Evolutionary conservation across 306 rosid species (phyloP), one percentile per base, ranked within the genome.

Genomic region (Coriaria nepalensis): DNA sequence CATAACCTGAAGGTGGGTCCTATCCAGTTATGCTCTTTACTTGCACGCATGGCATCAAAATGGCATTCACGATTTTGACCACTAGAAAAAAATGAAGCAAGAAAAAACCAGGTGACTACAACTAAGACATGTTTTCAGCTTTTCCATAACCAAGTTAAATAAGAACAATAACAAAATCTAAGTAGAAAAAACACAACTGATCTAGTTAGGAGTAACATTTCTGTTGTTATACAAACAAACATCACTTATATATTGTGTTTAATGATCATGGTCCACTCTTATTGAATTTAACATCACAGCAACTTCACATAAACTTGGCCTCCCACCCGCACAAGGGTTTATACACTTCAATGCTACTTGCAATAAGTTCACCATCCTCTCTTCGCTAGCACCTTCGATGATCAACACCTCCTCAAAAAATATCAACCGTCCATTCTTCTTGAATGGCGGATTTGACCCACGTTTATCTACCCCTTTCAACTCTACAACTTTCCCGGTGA

Each of bases 391-490:
- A 52, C 76, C 77, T 47, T 77, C 79, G 43, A 61, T 66, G 59
- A 60, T 50, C 58, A 77, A 42, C 5, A 57, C 60, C 62, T 43
- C 49, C 45, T 79, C 86, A 39, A 83, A 83, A 83, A 38, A 79
- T 82, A 65, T 83, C 83, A 6, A 66, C 60, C 2, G 71, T 74
- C 86, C 90, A 83, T 76, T 77, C 90, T 59, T 79, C 83, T 65
- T 59, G 67, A 13, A 77, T 67, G 48, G 74, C 77, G 7, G 90
- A 67, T n/a, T 56, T 57, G 48, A 79, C 90, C 94, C 94, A 83
- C 4, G 48, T 43, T 9, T 33, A 72, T 77, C 78, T 13, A 72
- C 72, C 33, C 94, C 86, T 33, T 68, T 80, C 13, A 69, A 65
- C 61, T 74, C 72, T 40, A 80, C 76, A 34, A 80, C 54, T 68